Evolutionary conservation across 2,329 filamentous ascomycete genomes (phyloP).

Genomic region (Trichoderma sp.): DNA sequence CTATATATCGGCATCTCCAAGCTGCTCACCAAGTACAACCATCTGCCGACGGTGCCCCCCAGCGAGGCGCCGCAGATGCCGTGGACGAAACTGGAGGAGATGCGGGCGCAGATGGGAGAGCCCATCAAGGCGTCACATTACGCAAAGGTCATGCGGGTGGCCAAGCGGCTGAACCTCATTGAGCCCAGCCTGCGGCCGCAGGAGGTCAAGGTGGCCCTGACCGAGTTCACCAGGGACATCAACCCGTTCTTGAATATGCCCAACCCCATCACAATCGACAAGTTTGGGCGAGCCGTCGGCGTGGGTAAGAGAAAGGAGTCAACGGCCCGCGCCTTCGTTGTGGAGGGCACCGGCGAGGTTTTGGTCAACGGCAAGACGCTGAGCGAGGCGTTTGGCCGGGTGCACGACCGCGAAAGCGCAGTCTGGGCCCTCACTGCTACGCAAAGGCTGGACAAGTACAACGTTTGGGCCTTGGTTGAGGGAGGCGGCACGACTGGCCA

Average conservation of each 20-base stretch:
- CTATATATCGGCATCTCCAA: constrained; percentile 72
- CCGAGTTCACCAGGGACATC: constrained; percentile 72
- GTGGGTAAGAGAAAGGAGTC: constrained; percentile 87
- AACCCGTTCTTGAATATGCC: constrained; percentile 68
- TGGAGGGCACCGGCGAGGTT: constrained; percentile 90
- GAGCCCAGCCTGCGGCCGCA: constrained; percentile 74
- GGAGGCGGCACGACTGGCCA: constrained; percentile 94
- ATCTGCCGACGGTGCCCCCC: constrained; percentile 68
- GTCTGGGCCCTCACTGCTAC: constrained; percentile 88
- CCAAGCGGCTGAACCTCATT: constrained; percentile 82
- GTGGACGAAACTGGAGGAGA: constrained; percentile 80
- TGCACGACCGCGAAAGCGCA: constrained; percentile 93
- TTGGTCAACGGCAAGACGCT: constrained; percentile 89
- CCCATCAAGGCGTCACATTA: constrained; percentile 76
- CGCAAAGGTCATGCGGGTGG: constrained; percentile 71
- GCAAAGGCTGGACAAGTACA: constrained; percentile 89
- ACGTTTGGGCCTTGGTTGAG: constrained; percentile 81
- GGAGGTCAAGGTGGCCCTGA: constrained; percentile 66
- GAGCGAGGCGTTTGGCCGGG: constrained; percentile 75
- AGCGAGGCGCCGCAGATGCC: constrained; percentile 71
- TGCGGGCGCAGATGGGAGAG: constrained; percentile 72
- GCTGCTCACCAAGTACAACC: constrained; percentile 70
- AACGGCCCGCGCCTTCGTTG: constrained; percentile 79
- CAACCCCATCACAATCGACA: constrained; percentile 69
- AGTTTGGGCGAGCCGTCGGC: constrained; percentile 75